Evolutionary conservation across 1,139 yeast species (phyloP), one percentile per base, ranked within the genome.

Genomic region (Protomyces gravidus): DNA sequence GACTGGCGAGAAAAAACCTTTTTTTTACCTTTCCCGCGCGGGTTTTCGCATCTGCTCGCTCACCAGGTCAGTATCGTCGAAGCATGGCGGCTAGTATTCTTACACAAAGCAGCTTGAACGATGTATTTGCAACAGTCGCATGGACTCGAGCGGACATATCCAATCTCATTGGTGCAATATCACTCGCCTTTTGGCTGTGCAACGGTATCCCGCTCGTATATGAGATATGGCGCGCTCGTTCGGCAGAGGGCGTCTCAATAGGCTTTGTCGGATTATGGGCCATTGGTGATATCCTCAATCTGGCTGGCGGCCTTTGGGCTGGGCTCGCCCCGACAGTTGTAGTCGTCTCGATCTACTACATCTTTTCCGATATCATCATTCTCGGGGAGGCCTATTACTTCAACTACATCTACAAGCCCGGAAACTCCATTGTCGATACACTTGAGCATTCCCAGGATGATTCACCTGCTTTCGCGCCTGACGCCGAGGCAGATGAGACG

Each of bases 291-390:
- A 60, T 86, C 6, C 77, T 83, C 65, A 87, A 86, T 69, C 75
- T 86, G 50, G 67, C 77, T 1, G 95, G 95, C 1, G 75, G 92
- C 0, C 46, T 86, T 1, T 83, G 88, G 88, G 95, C 89, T 0
- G 76, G 78, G 0, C 74, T 86, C 52, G 75, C 87, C 51, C 87
- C 92, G 1, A 85, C 85, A 66, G 89, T 86, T 39, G 60, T 67
- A 27, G 81, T 90, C 5, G 78, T 92, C 63, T 97, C 97, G 2
- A 79, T 90, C 0, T 92, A 90, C 72, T 92, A 92, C 71, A 90
- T 97, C 0, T 72, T 86, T 32, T 97, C 97, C 0, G 98, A 92
- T 69, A 70, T 76, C 25, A 70, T 85, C 68, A 82, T 86, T 73
- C 75, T 87, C 26, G 68, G 71, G 5, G 84, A 89, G 15, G 86